phyloP scores from a whole-genome alignment of 179 eudicot species.

The Dionaea muscipula region DNA sequence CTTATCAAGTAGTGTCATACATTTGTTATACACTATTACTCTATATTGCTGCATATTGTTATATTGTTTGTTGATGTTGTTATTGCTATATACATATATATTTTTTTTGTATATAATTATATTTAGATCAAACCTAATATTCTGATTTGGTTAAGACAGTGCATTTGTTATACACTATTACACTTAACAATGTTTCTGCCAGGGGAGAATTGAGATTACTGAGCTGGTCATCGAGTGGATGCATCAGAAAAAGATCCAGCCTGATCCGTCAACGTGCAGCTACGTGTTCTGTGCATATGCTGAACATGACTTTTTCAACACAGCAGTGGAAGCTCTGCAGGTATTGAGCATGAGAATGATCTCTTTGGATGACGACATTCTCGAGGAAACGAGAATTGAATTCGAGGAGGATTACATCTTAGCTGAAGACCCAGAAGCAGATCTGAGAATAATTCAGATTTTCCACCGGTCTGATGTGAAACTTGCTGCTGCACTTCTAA shows the following conservation, averaged over 20 bases:
- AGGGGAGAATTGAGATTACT: conserved; percentile 60
- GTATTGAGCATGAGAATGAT: conserved; percentile 82
- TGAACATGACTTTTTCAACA: conserved; percentile 28
- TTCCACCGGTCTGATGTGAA: conserved; percentile 24
- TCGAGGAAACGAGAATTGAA: conserved; percentile 23
- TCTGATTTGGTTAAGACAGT: no score
- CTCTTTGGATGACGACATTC: conserved; percentile 29
- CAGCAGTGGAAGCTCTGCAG: conserved; percentile 80
- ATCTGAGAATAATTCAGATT: conserved; percentile 30
- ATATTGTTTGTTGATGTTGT: no score
- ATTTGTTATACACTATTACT: no score
- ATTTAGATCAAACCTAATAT: no score
- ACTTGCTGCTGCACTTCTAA: conserved; percentile 44
- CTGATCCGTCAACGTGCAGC: conserved; percentile 59
- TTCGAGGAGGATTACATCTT: conserved; percentile 37
- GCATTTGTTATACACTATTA: no score
- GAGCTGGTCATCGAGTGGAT: conserved; percentile 52
- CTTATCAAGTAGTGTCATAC: no score
- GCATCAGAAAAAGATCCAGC: conserved; percentile 47
- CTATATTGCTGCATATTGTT: no score
- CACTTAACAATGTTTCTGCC: conserved; percentile 4
- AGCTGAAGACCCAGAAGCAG: conserved; percentile 49
- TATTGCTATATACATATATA: neutral
- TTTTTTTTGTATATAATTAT: neutral
- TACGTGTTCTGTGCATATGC: conserved; percentile 54